A percentile compares a stretch with the other conserved stretches of the same genome.
Conservation (phyloP, 2,329 filamentous ascomycete species). For the Escovopsis sp. region DNA sequence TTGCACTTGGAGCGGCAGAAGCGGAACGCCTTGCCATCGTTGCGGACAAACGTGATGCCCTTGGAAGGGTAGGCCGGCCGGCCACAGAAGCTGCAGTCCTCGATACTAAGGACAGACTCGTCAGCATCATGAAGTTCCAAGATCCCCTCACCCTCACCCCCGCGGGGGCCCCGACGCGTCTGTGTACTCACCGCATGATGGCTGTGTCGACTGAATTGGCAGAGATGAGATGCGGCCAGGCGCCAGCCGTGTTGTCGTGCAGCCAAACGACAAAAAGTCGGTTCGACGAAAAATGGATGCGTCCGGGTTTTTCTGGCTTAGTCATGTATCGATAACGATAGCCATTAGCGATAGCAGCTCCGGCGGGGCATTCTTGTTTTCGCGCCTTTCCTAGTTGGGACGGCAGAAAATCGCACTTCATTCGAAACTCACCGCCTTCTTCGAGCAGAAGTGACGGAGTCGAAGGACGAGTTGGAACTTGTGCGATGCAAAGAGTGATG, state of each 20-base stretch:
- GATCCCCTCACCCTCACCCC: neutral
- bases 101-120: conserved; percentile 18
- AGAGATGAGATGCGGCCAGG: neutral
- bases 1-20: conserved; percentile 49
- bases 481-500: too few species aligned
- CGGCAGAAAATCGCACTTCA: neutral
- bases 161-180: neutral
- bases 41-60: conserved; percentile 37
- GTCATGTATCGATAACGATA: conserved; percentile 5
- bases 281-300: neutral
- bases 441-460: too few species aligned
- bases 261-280: neutral
- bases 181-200: conserved; percentile 4
- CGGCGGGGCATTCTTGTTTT: neutral
- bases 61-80: conserved; percentile 40
- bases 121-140: neutral
- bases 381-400: neutral
- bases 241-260: conserved; percentile 1
- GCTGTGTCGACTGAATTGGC: conserved; percentile 2
- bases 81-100: conserved; percentile 31
- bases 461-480: too few species aligned
- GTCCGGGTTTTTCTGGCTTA: conserved; percentile 6
- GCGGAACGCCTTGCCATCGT: conserved; percentile 38
- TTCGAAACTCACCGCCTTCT: too few species aligned
- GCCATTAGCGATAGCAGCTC: neutral